Evolutionary conservation across 139 green algal species (phyloP).

Genomic region (Astrephomene gubernaculifera): DNA sequence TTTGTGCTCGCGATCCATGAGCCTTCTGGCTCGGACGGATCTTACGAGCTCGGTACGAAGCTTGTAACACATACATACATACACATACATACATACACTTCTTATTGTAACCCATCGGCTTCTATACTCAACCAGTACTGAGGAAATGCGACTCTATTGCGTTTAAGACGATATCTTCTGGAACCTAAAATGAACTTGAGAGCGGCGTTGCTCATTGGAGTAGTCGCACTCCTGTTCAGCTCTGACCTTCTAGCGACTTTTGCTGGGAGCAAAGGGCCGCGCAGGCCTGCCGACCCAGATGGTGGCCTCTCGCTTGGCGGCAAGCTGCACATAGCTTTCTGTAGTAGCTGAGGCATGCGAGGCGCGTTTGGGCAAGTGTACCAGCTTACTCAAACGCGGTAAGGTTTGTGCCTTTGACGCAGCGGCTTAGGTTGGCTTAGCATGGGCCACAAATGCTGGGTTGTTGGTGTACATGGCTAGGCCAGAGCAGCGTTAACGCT

Average conservation of each 20-base stretch:
- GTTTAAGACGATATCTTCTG: too few species aligned
- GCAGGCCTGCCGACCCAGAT: neutral
- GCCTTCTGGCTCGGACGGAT: too few species aligned
- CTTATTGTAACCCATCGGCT: too few species aligned
- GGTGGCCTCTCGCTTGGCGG: neutral
- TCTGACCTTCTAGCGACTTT: neutral
- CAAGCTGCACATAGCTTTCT: conserved; percentile 18
- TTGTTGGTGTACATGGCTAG: neutral
- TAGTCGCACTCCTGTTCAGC: neutral
- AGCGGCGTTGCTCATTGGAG: neutral
- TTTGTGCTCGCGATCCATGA: too few species aligned
- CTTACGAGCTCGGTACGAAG: too few species aligned
- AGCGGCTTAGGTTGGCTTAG: too few species aligned
- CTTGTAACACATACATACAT: too few species aligned
- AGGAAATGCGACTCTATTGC: too few species aligned
- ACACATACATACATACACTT: too few species aligned
- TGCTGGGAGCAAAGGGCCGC: neutral
- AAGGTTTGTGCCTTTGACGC: neutral
- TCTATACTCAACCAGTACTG: too few species aligned
- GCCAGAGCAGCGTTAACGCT: neutral
- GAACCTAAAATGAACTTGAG: conserved; percentile 9
- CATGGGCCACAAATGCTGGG: neutral
- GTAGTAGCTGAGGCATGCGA: conserved; percentile 45
- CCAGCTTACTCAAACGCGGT: conserved; percentile 10
- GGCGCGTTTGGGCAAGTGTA: conserved; percentile 23